Evolutionary conservation across 768 basidiomycete genomes (phyloP).

Genomic region (Phanerochaete sordida): DNA sequence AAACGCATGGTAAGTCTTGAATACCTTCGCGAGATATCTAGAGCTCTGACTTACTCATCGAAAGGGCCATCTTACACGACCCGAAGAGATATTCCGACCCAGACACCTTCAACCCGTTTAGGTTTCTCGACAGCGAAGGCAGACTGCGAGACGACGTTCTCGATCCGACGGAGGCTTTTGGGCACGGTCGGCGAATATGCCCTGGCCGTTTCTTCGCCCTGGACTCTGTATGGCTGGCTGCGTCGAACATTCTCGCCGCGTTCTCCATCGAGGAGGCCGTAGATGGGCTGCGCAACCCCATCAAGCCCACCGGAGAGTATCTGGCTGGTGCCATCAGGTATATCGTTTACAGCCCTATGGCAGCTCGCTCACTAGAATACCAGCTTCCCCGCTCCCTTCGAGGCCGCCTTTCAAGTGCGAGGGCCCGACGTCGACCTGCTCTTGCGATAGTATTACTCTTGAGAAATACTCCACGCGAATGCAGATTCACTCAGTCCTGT

Average conservation of each 20-base stretch:
- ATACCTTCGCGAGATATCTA: neutral
- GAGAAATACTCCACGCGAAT: too few species aligned
- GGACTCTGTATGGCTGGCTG: constrained; percentile 14
- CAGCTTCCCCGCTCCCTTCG: too few species aligned
- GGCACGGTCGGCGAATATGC: constrained; percentile 6
- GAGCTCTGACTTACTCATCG: neutral
- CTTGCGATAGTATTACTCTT: too few species aligned
- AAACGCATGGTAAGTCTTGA: neutral
- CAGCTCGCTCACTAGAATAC: neutral
- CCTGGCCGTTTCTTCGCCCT: constrained; percentile 21
- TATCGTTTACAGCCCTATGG: too few species aligned
- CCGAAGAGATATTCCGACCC: neutral
- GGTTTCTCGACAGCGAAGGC: neutral
- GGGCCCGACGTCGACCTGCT: too few species aligned
- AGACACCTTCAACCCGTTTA: neutral
- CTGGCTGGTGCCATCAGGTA: neutral
- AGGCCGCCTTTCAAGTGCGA: too few species aligned
- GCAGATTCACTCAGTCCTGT: too few species aligned
- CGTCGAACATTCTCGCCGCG: constrained; percentile 16
- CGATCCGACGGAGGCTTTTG: neutral
- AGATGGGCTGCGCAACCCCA: constrained; percentile 15
- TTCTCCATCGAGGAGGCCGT: constrained; percentile 18
- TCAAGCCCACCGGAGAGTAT: constrained; percentile 5
- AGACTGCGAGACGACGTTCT: neutral
- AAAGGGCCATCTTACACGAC: neutral